Evolutionary conservation across 306 rosid genomes (phyloP).

Genomic region (Medicago ruthenica): DNA sequence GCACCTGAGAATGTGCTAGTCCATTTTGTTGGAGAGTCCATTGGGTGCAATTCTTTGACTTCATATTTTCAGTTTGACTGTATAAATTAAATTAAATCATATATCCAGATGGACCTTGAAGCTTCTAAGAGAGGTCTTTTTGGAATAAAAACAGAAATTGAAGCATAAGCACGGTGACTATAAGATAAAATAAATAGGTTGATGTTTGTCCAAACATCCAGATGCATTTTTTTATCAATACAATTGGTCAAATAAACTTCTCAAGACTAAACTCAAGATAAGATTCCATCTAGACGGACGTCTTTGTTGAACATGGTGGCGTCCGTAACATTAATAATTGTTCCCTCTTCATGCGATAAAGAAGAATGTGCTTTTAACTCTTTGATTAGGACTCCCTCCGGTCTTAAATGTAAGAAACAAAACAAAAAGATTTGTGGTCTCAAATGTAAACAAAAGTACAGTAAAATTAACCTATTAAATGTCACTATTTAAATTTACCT

Average conservation of each 20-base stretch:
- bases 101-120: slow-evolving; percentile 7
- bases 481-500: too few relatives aligned
- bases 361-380: too few relatives aligned
- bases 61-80: slow-evolving; percentile 2
- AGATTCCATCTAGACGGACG: slow-evolving; percentile 32
- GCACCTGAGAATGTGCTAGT: too few relatives aligned
- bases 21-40: slow-evolving; percentile 13
- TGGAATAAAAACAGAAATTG: background rate
- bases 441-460: too few relatives aligned
- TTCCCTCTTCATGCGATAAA: too few relatives aligned
- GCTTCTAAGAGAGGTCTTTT: slow-evolving; percentile 29
- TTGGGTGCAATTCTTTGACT: background rate
- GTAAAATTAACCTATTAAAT: too few relatives aligned
- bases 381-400: too few relatives aligned
- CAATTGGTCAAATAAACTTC: slow-evolving; percentile 26
- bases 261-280: slow-evolving; percentile 14
- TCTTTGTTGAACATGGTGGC: slow-evolving; percentile 33
- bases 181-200: background rate
- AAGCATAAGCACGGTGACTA: slow-evolving; percentile 26
- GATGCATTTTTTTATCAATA: background rate
- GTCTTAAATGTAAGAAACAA: too few relatives aligned
- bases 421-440: too few relatives aligned
- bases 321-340: background rate
- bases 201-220: slow-evolving; percentile 21
- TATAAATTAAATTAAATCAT: background rate